A percentile compares a stretch with the other conserved stretches of the same genome.
Evolutionary conservation across 257 asterid genomes (phyloP).

Genomic region (Solanum gracilifrons): DNA sequence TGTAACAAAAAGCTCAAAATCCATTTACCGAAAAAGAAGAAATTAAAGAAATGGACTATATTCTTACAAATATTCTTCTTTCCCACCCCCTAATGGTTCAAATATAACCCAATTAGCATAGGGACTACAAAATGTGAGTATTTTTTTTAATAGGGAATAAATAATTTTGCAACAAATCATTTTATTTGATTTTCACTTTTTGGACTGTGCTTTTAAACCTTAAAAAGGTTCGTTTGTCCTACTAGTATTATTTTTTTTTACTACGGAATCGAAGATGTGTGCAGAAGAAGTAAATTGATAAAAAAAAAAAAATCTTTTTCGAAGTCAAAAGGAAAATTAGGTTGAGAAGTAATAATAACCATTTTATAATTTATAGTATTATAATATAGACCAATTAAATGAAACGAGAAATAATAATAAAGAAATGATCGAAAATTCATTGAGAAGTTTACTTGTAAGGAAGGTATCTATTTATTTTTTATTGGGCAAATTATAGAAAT

Average conservation of each 20-base stretch:
- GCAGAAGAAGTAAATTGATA: neutral
- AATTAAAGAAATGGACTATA: neutral
- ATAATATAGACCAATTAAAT: neutral
- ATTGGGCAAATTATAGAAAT: too few relatives aligned
- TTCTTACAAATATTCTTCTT: neutral
- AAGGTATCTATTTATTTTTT: too few relatives aligned
- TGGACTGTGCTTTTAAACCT: neutral
- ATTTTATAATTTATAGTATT: neutral
- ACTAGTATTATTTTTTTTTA: neutral
- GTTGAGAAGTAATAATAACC: neutral
- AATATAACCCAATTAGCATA: neutral
- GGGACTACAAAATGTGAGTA: slow-evolving; percentile 7
- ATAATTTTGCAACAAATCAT: neutral
- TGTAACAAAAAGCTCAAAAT: slow-evolving; percentile 3
- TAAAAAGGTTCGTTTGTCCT: neutral
- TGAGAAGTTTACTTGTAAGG: neutral
- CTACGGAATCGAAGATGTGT: neutral
- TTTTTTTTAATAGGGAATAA: neutral
- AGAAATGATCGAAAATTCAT: neutral
- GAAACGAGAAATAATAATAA: neutral
- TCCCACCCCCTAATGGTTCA: neutral
- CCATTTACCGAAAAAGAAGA: neutral
- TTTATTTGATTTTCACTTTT: neutral
- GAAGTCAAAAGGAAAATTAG: neutral
- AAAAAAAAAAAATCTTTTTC: neutral